Conservation (phyloP, 768 basidiomycete genomes). For the Mrakia blollopis region DNA sequence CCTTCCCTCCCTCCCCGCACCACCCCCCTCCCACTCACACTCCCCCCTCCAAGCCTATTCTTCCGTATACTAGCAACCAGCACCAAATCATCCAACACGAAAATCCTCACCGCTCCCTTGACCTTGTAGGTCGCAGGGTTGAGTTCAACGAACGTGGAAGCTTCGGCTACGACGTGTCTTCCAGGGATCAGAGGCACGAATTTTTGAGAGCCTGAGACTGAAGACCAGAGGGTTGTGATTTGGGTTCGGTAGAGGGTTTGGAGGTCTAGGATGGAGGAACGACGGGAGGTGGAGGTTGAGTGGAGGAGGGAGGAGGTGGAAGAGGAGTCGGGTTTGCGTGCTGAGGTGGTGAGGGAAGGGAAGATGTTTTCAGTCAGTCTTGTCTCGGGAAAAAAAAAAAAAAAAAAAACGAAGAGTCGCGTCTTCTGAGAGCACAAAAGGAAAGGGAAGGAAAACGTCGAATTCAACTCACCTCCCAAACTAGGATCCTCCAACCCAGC, state of each 20-base stretch:
- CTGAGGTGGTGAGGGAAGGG: background rate
- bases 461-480: slow-evolving; percentile 7
- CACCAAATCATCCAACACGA: slow-evolving; percentile 84
- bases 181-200: slow-evolving; percentile 88
- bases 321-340: slow-evolving; percentile 53
- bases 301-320: slow-evolving; percentile 58
- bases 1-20: slow-evolving; percentile 29
- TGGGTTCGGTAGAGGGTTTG: slow-evolving; percentile 90
- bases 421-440: background rate
- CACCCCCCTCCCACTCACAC: background rate
- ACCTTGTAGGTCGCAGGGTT: slow-evolving; percentile 95
- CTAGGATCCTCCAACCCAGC: slow-evolving; percentile 62
- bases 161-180: slow-evolving; percentile 81
- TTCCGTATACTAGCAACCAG: slow-evolving; percentile 72
- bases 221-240: slow-evolving; percentile 80
- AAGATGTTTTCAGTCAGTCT: too few relatives aligned
- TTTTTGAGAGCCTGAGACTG: slow-evolving; percentile 91
- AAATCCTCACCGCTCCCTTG: slow-evolving; percentile 78
- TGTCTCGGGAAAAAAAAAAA: background rate
- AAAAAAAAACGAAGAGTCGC: background rate
- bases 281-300: slow-evolving; percentile 46
- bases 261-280: slow-evolving; percentile 78
- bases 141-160: slow-evolving; percentile 72
- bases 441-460: background rate
- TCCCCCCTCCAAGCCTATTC: slow-evolving; percentile 41